phyloP scores from a whole-genome alignment of 306 rosid species.

The Vicia faba region DNA sequence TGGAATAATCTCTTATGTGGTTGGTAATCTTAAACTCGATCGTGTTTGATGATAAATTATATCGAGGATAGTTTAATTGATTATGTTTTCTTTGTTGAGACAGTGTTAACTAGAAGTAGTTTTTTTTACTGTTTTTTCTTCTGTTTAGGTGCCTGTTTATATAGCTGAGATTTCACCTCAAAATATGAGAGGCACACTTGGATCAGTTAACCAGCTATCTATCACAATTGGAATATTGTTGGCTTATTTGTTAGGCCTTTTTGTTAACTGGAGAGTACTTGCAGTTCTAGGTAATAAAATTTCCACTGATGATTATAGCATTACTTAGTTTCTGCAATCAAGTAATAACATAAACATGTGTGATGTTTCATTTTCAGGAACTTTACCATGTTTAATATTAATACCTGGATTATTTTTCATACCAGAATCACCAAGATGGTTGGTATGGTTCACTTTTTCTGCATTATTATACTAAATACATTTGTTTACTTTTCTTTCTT shows the following conservation, averaged over 20 bases:
- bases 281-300: slow-evolving; percentile 68
- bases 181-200: slow-evolving; percentile 79
- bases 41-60: background rate
- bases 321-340: background rate
- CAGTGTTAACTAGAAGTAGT: too few species aligned
- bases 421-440: slow-evolving; percentile 93
- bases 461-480: slow-evolving; percentile 4
- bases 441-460: slow-evolving; percentile 57
- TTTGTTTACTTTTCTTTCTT: slow-evolving; percentile 5
- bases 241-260: slow-evolving; percentile 76
- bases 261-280: slow-evolving; percentile 79
- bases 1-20: slow-evolving; percentile 88
- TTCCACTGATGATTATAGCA: slow-evolving; percentile 15
- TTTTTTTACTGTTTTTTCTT: background rate
- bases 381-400: slow-evolving; percentile 74
- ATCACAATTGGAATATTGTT: slow-evolving; percentile 75
- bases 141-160: slow-evolving; percentile 61
- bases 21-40: slow-evolving; percentile 31
- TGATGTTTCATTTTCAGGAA: slow-evolving; percentile 51
- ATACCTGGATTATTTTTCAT: slow-evolving; percentile 82
- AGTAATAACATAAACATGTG: background rate
- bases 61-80: background rate
- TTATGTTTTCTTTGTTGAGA: too few species aligned
- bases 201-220: slow-evolving; percentile 86
- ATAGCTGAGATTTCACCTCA: slow-evolving; percentile 89